These are phyloP conservation scores for Kernera saxatilis DNA, from an alignment of 345 rosid species.

Conservation along the genomic window DNA sequence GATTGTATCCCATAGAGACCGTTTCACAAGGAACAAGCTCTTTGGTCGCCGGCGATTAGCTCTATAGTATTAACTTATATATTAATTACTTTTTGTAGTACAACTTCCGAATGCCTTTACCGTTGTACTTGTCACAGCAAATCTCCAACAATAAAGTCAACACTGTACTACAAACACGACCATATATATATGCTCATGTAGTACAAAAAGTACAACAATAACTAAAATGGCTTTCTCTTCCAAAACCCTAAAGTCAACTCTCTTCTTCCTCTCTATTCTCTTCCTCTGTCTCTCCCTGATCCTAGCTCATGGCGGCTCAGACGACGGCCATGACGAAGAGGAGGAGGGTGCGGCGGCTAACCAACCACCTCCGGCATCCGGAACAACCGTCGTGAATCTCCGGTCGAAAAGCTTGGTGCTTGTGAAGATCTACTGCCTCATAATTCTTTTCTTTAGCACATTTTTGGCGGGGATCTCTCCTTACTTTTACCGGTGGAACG, in stretches of 20 bases:
- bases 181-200: not conserved
- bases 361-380: conserved; percentile 21
- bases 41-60: conserved; percentile 8
- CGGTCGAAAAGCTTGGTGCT: conserved; percentile 39
- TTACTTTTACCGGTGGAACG: conserved; percentile 66
- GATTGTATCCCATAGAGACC: not conserved
- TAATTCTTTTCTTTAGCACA: conserved; percentile 60
- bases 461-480: conserved; percentile 70
- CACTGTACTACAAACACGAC: conserved; percentile 30
- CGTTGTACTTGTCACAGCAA: conserved; percentile 23
- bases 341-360: not conserved
- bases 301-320: conserved; percentile 41
- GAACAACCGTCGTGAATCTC: conserved; percentile 14
- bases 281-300: conserved; percentile 38
- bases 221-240: conserved; percentile 31
- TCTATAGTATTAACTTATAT: not conserved
- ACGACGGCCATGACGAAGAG: conserved; percentile 12
- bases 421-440: conserved; percentile 71
- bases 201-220: not conserved
- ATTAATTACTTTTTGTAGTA: conserved; percentile 14
- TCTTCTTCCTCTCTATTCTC: conserved; percentile 31
- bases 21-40: conserved; percentile 15
- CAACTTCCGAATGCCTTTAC: conserved; percentile 8
- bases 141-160: conserved; percentile 19
- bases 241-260: conserved; percentile 42